Base-by-base conservation (phyloP, 305 asterid genomes). In the Solanum hybrid region DNA sequence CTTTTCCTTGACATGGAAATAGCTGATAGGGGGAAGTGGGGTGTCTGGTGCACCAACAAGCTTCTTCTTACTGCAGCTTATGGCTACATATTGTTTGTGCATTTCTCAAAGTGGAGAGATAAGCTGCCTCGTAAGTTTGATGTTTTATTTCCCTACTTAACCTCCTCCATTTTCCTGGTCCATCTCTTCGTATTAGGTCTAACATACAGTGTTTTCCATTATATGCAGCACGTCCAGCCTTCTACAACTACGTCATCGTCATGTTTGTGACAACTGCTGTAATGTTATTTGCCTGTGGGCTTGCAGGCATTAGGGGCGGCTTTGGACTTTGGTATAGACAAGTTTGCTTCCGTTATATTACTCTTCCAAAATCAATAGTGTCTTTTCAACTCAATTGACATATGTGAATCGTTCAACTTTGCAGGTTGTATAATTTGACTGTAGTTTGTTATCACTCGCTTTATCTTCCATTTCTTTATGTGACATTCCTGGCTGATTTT, bases 51-150 rank as follows among this genome's bases (percentile, higher is more conserved):
- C 87, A 69, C 90, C 88, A 93, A 95, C 90, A 91, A 93, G 64
- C 89, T 95, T 92, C 91, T 93, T 88, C 93, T 96, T 77, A 87
- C 96, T 88, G 92, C 94, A 73, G 93, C 93, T 76, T 97, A 97
- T 89, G 94, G 97, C 90, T 96, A 95, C 95, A 94, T 96, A 89
- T 90, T 95, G 22, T 95, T 95, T 85, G 96, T 95, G 90, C 99
- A 97, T 92, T 96, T 95, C 90, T 95, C 99, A 40, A 97, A 95
- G 92, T 97, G 99, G 99, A 96, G 95, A 92, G 98, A 95, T 81
- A 95, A 95, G 95, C 91, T 96, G 89, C 99, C 98, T 77, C 98
- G 99, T 96, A 89, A 94, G 98, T 92, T 51, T 26, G 35, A 75
- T 24, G 46, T 31, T 80, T 79, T 46, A n/a, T 86, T 35, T 14